Conservation (phyloP, 176 grass and related monocot genomes). For the Paspalum vaginatum region DNA sequence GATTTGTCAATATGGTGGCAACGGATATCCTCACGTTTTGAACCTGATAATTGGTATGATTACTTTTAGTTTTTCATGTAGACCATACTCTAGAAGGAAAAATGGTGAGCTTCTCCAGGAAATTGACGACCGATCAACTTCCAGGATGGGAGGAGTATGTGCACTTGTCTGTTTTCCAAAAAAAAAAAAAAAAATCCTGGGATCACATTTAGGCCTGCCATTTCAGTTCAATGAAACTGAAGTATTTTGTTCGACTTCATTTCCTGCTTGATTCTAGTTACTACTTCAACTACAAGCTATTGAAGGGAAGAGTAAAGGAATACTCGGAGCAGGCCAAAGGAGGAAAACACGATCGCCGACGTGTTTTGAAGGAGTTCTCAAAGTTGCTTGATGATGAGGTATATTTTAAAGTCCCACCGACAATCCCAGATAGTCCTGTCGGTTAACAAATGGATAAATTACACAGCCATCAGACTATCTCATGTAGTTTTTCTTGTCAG, state of each 20-base stretch:
- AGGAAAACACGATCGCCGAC: slow-evolving; percentile 20
- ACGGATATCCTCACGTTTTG: too few species aligned
- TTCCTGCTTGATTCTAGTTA: slow-evolving; percentile 41
- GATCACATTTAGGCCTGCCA: not conserved
- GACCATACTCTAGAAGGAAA: not conserved
- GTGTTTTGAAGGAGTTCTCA: slow-evolving; percentile 62
- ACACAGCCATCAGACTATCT: not conserved
- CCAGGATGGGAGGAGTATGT: slow-evolving; percentile 49
- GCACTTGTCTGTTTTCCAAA: not conserved
- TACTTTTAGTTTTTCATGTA: not conserved
- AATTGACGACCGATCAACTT: slow-evolving; percentile 41
- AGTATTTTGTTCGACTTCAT: not conserved
- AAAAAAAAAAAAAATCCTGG: not conserved
- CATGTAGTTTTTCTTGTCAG: slow-evolving; percentile 21
- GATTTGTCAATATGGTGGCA: not conserved
- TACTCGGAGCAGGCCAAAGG: slow-evolving; percentile 51
- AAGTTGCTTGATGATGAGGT: slow-evolving; percentile 65
- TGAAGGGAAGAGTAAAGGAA: slow-evolving; percentile 61
- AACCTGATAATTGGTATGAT: not conserved
- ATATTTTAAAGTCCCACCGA: not conserved
- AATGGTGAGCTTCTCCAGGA: slow-evolving; percentile 51
- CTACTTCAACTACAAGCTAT: slow-evolving; percentile 59
- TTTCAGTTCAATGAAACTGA: not conserved
- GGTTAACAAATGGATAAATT: not conserved
- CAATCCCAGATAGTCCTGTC: not conserved